Percentiles rank a stretch among this genome's conserved stretches.
These are phyloP conservation scores for Cryphonectria parasitica DNA, from an alignment of 2,329 filamentous ascomycete genomes.

Conservation along the genomic window DNA sequence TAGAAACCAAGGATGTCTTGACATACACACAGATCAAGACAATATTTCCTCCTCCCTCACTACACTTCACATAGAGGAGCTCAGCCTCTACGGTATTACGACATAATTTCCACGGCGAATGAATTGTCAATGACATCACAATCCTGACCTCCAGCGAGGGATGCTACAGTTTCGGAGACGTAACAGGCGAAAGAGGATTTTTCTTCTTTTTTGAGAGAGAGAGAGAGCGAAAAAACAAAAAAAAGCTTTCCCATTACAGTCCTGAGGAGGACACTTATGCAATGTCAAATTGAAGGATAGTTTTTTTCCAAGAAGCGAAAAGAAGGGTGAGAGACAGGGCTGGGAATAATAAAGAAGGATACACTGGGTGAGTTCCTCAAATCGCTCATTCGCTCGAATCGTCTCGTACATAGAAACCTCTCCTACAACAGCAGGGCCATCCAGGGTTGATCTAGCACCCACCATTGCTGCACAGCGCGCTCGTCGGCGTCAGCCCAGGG, in stretches of 20 bases:
- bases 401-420: too few relatives aligned
- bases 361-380: too few relatives aligned
- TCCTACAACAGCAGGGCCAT: too few relatives aligned
- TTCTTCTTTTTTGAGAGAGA: neutral
- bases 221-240: neutral
- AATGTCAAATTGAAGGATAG: neutral
- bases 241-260: neutral
- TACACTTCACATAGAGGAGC: neutral
- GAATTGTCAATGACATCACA: too few relatives aligned
- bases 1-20: neutral
- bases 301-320: neutral
- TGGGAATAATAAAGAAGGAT: neutral
- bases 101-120: too few relatives aligned
- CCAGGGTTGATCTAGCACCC: neutral
- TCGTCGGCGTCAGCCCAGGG: conserved; percentile 25
- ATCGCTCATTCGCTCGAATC: too few relatives aligned
- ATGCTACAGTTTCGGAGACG: too few relatives aligned
- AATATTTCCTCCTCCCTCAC: neutral
- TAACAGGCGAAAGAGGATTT: neutral
- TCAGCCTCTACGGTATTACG: too few relatives aligned
- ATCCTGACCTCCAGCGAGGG: too few relatives aligned
- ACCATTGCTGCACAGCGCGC: conserved; percentile 11
- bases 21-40: neutral
- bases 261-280: neutral
- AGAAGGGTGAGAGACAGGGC: neutral